phyloP scores from a whole-genome alignment of 2,329 filamentous ascomycete species.

The Elsinoe fawcettii region DNA sequence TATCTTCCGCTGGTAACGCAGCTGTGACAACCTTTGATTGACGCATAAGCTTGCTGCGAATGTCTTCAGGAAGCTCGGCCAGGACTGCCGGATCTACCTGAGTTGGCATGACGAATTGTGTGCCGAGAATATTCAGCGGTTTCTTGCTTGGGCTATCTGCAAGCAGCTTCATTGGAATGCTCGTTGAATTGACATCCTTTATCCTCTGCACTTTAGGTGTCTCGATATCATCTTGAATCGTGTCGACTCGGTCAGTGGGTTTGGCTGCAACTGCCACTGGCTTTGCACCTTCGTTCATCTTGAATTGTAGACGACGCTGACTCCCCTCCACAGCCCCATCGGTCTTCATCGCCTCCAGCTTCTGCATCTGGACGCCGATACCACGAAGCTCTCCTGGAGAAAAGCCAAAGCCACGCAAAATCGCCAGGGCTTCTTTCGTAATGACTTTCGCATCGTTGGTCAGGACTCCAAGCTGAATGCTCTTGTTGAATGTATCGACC shows the following conservation, averaged over 20 bases:
- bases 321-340: slow-evolving; percentile 58
- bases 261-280: slow-evolving; percentile 20
- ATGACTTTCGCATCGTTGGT: slow-evolving; percentile 67
- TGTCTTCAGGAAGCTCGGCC: slow-evolving; percentile 75
- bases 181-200: slow-evolving; percentile 26
- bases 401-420: slow-evolving; percentile 73
- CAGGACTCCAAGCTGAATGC: slow-evolving; percentile 69
- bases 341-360: slow-evolving; percentile 69
- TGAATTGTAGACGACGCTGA: slow-evolving; percentile 72
- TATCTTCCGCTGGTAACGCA: slow-evolving; percentile 14
- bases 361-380: slow-evolving; percentile 87
- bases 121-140: slow-evolving; percentile 71
- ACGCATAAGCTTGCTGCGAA: slow-evolving; percentile 64
- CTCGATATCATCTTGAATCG: slow-evolving; percentile 41
- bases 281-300: slow-evolving; percentile 40
- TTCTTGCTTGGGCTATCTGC: slow-evolving; percentile 49
- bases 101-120: slow-evolving; percentile 83
- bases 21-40: slow-evolving; percentile 35
- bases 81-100: slow-evolving; percentile 77
- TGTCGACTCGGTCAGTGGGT: slow-evolving; percentile 27
- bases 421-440: slow-evolving; percentile 74
- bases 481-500: slow-evolving; percentile 92
- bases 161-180: slow-evolving; percentile 32
- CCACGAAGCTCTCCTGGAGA: slow-evolving; percentile 89
- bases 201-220: slow-evolving; percentile 31